Base-by-base conservation (phyloP, 2,329 filamentous ascomycete species). In the Periconia sp. region DNA sequence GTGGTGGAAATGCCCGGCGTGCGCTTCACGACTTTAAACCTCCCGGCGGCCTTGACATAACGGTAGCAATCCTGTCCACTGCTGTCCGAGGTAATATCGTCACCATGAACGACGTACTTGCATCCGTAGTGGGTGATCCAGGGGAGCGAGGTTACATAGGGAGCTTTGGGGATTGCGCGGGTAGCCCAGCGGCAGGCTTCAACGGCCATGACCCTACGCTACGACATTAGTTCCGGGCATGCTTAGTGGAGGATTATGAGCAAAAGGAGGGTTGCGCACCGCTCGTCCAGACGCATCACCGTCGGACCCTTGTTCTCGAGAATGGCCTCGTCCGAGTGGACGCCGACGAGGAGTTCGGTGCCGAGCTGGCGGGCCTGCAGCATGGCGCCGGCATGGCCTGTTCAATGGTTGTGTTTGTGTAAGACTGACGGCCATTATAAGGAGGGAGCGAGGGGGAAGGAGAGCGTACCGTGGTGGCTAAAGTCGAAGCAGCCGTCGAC, bases 401-500 rank as follows among this genome's bases (percentile, higher is more conserved):
- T 27, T 27, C 5, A 27, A 27, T 27, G 23, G 23, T 27, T 27
- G 23, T 27, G 23, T 27, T 27, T 27, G 23, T 8, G 23, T 27
- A 27, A 27, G 23, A 27, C 5, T 27, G 23, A n/a, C n/a, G n/a
- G 18, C 35, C 3, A 18, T 27, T 10, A 11, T 40, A 51, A 57
- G 31, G 52, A 58, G 27, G 42, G 42, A n/a, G 43, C 44, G 41
- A 37, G 45, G 6, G 37, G 33, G 27, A 6, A 9, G 41, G 3
- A 43, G 35, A 13, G 41, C 60, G 19, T 75, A 91, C 90, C 94
- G 74, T 97, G 94, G 74, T 99, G 94, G 77, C 92, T 95, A 77
- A 99, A 99, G 79, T 99, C 94, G 79, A 97, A 99, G 81, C 94
- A 99, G 58, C 94, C 94, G 74, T 99, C 94, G 23, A 99, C 90